Conservation (phyloP, 225 moss, liverwort and hornwort genomes). For the Bryoerythrophyllum caledonicum region DNA sequence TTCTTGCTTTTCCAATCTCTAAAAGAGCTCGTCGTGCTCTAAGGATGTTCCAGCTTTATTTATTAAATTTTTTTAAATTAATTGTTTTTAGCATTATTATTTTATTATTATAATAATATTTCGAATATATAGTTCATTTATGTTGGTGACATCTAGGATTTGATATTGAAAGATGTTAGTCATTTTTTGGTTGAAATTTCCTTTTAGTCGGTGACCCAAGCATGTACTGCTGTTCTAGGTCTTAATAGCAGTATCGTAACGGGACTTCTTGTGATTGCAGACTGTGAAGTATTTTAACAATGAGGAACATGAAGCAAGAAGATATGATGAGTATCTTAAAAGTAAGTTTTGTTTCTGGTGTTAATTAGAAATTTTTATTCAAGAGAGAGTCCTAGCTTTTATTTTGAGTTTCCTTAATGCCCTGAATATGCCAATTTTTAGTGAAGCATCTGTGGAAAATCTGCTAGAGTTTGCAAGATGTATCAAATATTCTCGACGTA, state of each 20-base stretch:
- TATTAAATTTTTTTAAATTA: neutral
- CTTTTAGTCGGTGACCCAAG: constrained; percentile 15
- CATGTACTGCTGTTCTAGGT: constrained; percentile 16
- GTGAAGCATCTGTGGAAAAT: neutral
- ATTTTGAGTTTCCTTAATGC: constrained; percentile 7
- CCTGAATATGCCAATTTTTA: neutral
- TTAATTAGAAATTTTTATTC: constrained; percentile 8
- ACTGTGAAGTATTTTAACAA: constrained; percentile 99
- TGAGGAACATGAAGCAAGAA: constrained; percentile 86
- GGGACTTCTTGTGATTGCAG: constrained; percentile 55
- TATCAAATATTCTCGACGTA: neutral
- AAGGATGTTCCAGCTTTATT: neutral
- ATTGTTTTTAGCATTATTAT: too few relatives aligned
- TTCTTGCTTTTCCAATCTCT: neutral
- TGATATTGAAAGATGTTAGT: neutral
- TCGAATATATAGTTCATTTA: constrained; percentile 2
- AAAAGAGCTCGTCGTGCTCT: constrained; percentile 5
- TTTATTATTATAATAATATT: too few relatives aligned
- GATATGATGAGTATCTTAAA: constrained; percentile 79
- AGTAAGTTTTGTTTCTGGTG: constrained; percentile 45
- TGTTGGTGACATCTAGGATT: constrained; percentile 4
- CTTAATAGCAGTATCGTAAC: constrained; percentile 20
- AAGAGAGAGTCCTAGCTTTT: neutral
- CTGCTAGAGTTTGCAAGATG: constrained; percentile 1
- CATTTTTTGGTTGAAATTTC: neutral